Conservation (phyloP, 169 alveolate genomes). For the Eimeria brunetti region DNA sequence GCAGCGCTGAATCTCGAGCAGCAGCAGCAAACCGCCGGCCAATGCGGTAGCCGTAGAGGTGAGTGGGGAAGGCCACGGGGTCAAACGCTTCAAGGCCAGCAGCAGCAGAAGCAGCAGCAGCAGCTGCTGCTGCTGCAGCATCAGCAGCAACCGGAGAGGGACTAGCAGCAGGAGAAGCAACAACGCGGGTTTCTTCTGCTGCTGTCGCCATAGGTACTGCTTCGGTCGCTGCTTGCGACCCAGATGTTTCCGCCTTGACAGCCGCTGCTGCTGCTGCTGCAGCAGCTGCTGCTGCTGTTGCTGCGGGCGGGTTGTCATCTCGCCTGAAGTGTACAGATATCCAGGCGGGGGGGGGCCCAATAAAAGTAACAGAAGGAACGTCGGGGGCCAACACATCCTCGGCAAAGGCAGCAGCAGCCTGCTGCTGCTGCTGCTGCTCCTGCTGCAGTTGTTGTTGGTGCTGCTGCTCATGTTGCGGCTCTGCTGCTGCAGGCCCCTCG, state of each 20-base stretch:
- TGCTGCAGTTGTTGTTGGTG: conserved; percentile 10
- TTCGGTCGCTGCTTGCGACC: neutral
- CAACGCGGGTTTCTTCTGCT: neutral
- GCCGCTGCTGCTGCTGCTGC: conserved; percentile 50
- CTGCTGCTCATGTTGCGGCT: neutral
- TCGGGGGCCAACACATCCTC: conserved; percentile 33
- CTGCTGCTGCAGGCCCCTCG: conserved; percentile 37
- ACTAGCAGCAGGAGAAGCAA: neutral
- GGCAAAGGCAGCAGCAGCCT: conserved; percentile 51
- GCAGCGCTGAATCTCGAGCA: conserved; percentile 57
- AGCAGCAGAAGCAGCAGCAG: conserved; percentile 25
- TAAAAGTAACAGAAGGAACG: conserved; percentile 24
- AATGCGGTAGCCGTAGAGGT: conserved; percentile 50
- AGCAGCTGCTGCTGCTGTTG: conserved; percentile 31
- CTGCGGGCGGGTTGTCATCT: neutral
- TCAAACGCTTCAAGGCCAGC: conserved; percentile 4
- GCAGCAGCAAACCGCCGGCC: conserved; percentile 70
- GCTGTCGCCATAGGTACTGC: neutral
- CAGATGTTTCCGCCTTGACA: neutral
- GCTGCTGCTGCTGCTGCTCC: conserved; percentile 11
- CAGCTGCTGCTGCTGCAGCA: neutral
- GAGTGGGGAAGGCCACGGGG: conserved; percentile 40
- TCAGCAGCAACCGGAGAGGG: too few species aligned
- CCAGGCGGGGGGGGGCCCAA: conserved; percentile 54
- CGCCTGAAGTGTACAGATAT: conserved; percentile 41